A percentile compares a stretch with the other conserved stretches of the same genome.
Conservation (phyloP, 2,329 filamentous ascomycete genomes). For the Emergomyces africanus region DNA sequence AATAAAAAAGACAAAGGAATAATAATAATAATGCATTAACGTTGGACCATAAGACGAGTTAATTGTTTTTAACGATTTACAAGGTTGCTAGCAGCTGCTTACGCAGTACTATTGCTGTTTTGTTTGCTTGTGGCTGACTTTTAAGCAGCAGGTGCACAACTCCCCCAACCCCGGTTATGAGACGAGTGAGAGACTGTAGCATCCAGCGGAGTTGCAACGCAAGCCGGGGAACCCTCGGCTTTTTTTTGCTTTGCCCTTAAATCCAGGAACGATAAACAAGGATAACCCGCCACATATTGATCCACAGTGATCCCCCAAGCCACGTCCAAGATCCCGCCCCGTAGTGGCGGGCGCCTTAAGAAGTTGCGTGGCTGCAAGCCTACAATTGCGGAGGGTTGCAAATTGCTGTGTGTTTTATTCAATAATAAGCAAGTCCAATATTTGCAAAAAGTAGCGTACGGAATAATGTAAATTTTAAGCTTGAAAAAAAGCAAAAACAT, state of each 20-base stretch:
- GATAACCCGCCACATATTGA: neutral
- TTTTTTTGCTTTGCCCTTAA: neutral
- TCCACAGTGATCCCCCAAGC: neutral
- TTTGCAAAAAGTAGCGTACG: too few species aligned
- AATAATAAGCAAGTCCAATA: too few species aligned
- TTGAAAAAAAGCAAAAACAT: too few species aligned
- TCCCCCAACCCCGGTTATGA: neutral
- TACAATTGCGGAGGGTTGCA: neutral
- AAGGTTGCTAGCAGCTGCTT: too few species aligned
- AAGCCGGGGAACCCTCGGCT: constrained; percentile 1
- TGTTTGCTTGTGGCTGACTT: neutral
- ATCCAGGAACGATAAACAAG: neutral
- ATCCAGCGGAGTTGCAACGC: neutral
- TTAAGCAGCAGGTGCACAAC: neutral
- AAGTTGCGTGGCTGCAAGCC: neutral
- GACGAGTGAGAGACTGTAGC: neutral
- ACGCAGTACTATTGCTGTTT: too few species aligned
- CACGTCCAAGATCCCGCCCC: neutral
- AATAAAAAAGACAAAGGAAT: too few species aligned
- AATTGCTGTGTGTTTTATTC: too few species aligned
- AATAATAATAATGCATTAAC: too few species aligned
- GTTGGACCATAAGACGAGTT: too few species aligned
- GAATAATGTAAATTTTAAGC: too few species aligned
- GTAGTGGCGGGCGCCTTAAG: neutral
- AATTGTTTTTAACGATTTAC: too few species aligned